These are phyloP conservation scores for Penicillium longicatenatum DNA, from an alignment of 495 filamentous ascomycete genomes.

Conservation along the genomic window DNA sequence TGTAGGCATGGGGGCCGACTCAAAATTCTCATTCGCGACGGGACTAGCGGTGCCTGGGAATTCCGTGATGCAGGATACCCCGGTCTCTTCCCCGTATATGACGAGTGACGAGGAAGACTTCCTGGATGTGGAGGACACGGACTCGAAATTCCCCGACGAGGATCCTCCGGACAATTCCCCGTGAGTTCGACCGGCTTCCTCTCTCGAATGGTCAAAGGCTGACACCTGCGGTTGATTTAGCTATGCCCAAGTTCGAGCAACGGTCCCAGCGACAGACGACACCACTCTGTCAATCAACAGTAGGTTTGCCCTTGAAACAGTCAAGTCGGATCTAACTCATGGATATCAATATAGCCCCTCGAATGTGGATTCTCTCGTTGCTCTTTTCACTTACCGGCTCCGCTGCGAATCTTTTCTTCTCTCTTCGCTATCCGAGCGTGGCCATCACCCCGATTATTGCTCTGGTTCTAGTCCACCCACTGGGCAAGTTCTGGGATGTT, in stretches of 20 bases:
- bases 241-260: slow-evolving; percentile 74
- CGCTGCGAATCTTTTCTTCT: slow-evolving; percentile 80
- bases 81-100: slow-evolving; percentile 21
- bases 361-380: slow-evolving; percentile 80
- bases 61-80: slow-evolving; percentile 24
- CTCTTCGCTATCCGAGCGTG: slow-evolving; percentile 84
- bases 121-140: slow-evolving; percentile 28
- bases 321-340: neutral
- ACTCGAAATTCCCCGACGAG: slow-evolving; percentile 23
- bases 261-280: slow-evolving; percentile 73
- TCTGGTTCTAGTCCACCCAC: slow-evolving; percentile 75
- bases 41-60: slow-evolving; percentile 30
- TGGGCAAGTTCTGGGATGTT: slow-evolving; percentile 77
- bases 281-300: slow-evolving; percentile 74
- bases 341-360: slow-evolving; percentile 50
- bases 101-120: slow-evolving; percentile 29
- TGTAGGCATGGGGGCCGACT: slow-evolving; percentile 32
- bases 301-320: slow-evolving; percentile 1
- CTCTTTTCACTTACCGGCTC: slow-evolving; percentile 80
- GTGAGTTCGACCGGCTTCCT: slow-evolving; percentile 7
- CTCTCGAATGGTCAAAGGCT: neutral
- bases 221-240: slow-evolving; percentile 2
- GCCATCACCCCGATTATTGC: slow-evolving; percentile 85
- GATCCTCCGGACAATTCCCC: slow-evolving; percentile 39
- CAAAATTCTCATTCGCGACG: slow-evolving; percentile 33